Conservation (phyloP, 2,329 filamentous ascomycete genomes). For the Fonsecaea pugnacius region DNA sequence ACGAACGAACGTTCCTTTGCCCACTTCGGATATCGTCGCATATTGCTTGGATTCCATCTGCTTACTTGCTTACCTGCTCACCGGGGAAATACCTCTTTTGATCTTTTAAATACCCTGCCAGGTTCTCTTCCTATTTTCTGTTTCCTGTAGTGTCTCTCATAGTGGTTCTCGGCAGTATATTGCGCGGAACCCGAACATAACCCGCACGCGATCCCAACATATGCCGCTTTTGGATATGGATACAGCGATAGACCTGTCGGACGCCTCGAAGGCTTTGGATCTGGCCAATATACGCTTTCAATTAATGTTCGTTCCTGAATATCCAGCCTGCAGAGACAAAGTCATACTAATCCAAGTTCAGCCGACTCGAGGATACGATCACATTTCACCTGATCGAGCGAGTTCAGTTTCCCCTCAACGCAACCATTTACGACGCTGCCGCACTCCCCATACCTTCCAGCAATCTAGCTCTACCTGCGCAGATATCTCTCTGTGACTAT, state of each 20-base stretch:
- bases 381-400: slow-evolving; percentile 96
- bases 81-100: slow-evolving; percentile 2
- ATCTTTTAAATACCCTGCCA: neutral
- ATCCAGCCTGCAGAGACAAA: neutral
- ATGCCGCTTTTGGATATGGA: slow-evolving; percentile 68
- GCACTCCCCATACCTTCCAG: slow-evolving; percentile 77
- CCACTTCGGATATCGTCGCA: slow-evolving; percentile 19
- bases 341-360: slow-evolving; percentile 49
- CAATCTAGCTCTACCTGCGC: slow-evolving; percentile 84
- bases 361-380: slow-evolving; percentile 95
- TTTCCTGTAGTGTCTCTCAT: neutral
- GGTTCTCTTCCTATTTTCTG: neutral
- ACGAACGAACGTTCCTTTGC: neutral
- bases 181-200: neutral
- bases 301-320: slow-evolving; percentile 69
- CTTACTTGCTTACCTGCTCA: slow-evolving; percentile 5
- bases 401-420: slow-evolving; percentile 94
- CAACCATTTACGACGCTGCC: slow-evolving; percentile 79
- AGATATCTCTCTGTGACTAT: slow-evolving; percentile 95
- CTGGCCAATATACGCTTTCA: slow-evolving; percentile 91
- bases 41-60: neutral
- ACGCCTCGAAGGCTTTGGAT: slow-evolving; percentile 83
- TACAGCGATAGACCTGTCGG: slow-evolving; percentile 81
- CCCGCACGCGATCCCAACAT: slow-evolving; percentile 5
- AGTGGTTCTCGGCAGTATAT: neutral